A percentile compares a stretch with the other conserved stretches of the same genome.
Conservation (phyloP, 2,329 filamentous ascomycete genomes). For the Xenoacremonium recifei region DNA sequence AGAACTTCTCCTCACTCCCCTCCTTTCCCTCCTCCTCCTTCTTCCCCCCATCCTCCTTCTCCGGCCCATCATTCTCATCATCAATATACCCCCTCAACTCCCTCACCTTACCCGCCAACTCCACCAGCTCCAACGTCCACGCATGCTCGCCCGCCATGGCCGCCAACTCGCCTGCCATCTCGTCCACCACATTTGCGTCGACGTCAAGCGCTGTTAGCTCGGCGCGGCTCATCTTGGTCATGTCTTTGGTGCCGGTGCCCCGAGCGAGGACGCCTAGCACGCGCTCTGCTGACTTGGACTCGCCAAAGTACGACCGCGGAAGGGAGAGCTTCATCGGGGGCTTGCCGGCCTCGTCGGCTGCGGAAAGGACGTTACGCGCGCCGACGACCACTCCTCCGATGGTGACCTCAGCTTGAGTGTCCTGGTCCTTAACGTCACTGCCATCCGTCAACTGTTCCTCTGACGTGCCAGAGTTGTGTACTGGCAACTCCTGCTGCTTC, state of each 20-base stretch:
- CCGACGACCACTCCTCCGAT: constrained; percentile 56
- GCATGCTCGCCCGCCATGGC: constrained; percentile 66
- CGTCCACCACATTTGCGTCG: constrained; percentile 64
- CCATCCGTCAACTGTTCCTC: constrained; percentile 28
- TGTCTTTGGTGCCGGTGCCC: constrained; percentile 42
- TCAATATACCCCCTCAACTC: constrained; percentile 72
- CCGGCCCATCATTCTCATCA: constrained; percentile 42
- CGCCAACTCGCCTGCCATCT: constrained; percentile 66
- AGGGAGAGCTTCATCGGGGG: constrained; percentile 44
- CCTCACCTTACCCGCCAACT: constrained; percentile 52
- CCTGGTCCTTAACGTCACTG: constrained; percentile 9
- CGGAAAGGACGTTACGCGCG: constrained; percentile 47
- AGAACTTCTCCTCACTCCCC: constrained; percentile 51
- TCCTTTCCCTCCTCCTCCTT: constrained; percentile 21
- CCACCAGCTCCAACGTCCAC: constrained; percentile 80
- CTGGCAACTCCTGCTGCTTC: too few species aligned
- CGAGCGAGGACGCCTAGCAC: constrained; percentile 46
- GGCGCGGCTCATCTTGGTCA: constrained; percentile 60
- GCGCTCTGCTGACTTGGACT: constrained; percentile 19
- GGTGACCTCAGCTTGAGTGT: constrained; percentile 31
- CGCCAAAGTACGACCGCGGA: constrained; percentile 39
- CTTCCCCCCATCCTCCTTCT: constrained; percentile 13
- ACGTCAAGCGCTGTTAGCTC: constrained; percentile 69
- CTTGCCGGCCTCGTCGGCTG: constrained; percentile 46
- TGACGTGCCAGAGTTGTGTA: too few species aligned